Conservation (phyloP, 495 filamentous ascomycete genomes). For the Monascus purpureus region DNA sequence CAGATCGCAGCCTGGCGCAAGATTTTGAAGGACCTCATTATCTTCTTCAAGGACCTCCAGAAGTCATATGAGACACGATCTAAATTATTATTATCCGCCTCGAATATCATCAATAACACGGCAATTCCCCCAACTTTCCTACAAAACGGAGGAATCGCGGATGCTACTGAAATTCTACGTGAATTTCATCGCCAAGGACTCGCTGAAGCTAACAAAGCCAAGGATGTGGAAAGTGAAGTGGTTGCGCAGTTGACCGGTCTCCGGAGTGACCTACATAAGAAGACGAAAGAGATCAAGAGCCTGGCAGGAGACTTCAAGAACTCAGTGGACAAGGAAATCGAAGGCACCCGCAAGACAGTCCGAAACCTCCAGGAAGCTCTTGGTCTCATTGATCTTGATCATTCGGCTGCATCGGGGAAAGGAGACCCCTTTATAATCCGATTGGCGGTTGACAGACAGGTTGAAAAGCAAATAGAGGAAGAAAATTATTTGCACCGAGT, state of each 20-base stretch:
- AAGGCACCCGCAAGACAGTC: slow-evolving; percentile 48
- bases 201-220: slow-evolving; percentile 71
- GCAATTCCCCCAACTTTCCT: slow-evolving; percentile 57
- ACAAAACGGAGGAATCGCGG: slow-evolving; percentile 65
- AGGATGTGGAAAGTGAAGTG: slow-evolving; percentile 80
- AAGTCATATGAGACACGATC: slow-evolving; percentile 75
- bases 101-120: slow-evolving; percentile 73
- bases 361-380: slow-evolving; percentile 69
- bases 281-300: slow-evolving; percentile 95
- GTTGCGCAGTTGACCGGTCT: slow-evolving; percentile 76
- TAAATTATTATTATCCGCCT: slow-evolving; percentile 70
- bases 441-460: slow-evolving; percentile 69
- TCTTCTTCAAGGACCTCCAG: slow-evolving; percentile 90
- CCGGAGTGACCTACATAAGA: slow-evolving; percentile 77
- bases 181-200: slow-evolving; percentile 75
- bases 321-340: slow-evolving; percentile 42
- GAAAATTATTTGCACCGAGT: slow-evolving; percentile 95
- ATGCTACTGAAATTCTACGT: slow-evolving; percentile 68
- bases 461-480: slow-evolving; percentile 87
- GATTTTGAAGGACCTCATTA: slow-evolving; percentile 84
- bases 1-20: slow-evolving; percentile 69
- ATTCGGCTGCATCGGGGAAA: slow-evolving; percentile 61
- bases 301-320: slow-evolving; percentile 92
- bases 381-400: slow-evolving; percentile 60
- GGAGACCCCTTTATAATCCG: slow-evolving; percentile 82